Evolutionary conservation across 345 rosid genomes (phyloP).

Genomic region (thale cress (Arabidopsis thaliana)): DNA sequence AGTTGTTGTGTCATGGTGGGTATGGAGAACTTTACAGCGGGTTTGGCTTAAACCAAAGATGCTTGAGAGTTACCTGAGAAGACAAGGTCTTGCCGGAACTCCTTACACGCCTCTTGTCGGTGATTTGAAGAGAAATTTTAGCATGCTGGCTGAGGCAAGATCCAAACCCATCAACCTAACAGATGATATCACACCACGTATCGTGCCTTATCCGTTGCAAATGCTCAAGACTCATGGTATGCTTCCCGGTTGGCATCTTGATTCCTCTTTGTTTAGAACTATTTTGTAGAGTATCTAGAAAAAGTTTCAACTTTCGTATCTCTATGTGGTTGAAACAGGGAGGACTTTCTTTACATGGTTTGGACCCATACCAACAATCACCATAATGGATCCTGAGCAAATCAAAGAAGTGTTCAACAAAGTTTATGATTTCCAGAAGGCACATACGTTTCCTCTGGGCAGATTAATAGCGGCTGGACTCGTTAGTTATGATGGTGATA

Average conservation of each 20-base stretch:
- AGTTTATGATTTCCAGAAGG: slow-evolving; percentile 47
- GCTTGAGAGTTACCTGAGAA: slow-evolving; percentile 45
- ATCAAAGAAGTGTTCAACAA: slow-evolving; percentile 48
- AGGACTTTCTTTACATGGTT: slow-evolving; percentile 49
- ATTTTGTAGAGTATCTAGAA: not conserved
- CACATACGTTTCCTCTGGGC: not conserved
- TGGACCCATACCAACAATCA: slow-evolving; percentile 53
- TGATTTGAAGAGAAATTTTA: slow-evolving; percentile 26
- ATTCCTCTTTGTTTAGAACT: not conserved
- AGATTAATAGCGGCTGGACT: slow-evolving; percentile 44
- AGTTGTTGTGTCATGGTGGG: slow-evolving; percentile 1
- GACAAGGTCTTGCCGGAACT: slow-evolving; percentile 45
- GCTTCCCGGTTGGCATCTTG: not conserved
- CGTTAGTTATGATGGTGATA: slow-evolving; percentile 37
- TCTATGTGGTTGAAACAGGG: slow-evolving; percentile 44
- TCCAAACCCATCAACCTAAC: slow-evolving; percentile 37
- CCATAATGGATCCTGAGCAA: slow-evolving; percentile 47
- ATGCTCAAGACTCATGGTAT: slow-evolving; percentile 41
- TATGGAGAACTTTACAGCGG: slow-evolving; percentile 33
- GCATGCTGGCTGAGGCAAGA: slow-evolving; percentile 39
- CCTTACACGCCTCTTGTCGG: slow-evolving; percentile 45
- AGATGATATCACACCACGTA: slow-evolving; percentile 40
- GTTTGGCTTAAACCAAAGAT: slow-evolving; percentile 41
- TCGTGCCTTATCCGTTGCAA: slow-evolving; percentile 30
- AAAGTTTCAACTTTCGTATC: slow-evolving; percentile 1